These are phyloP conservation scores for Trametes pubescens DNA, from an alignment of 1,284 basidiomycete genomes.

Conservation along the genomic window DNA sequence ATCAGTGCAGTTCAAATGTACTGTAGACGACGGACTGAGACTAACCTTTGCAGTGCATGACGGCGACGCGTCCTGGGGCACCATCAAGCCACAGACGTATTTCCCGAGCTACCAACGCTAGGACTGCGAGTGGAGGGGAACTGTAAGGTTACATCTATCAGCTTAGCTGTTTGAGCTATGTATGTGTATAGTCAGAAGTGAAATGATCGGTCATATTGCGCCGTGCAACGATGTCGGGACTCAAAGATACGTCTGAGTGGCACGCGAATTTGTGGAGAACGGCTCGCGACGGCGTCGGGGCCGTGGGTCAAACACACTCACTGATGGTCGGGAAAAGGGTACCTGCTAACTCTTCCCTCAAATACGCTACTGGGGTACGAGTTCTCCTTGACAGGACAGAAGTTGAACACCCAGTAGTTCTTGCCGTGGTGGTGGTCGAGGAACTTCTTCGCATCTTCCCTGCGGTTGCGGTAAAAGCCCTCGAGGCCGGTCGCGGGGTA, in stretches of 20 bases:
- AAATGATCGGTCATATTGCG: not conserved
- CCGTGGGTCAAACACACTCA: slow-evolving; percentile 37
- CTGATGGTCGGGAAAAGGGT: slow-evolving; percentile 92
- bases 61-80: slow-evolving; percentile 75
- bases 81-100: slow-evolving; percentile 82
- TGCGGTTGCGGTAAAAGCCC: slow-evolving; percentile 82
- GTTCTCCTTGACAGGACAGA: slow-evolving; percentile 82
- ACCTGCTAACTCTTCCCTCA: slow-evolving; percentile 79
- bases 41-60: slow-evolving; percentile 89
- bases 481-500: slow-evolving; percentile 87
- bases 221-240: too few relatives aligned
- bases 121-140: slow-evolving; percentile 83
- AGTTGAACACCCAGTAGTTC: slow-evolving; percentile 89
- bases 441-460: slow-evolving; percentile 82
- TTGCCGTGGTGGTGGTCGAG: slow-evolving; percentile 77
- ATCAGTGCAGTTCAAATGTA: slow-evolving; percentile 2
- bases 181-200: not conserved
- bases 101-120: slow-evolving; percentile 81
- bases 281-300: not conserved
- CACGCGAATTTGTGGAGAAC: not conserved
- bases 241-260: too few relatives aligned
- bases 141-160: slow-evolving; percentile 45
- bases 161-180: not conserved
- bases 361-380: slow-evolving; percentile 70
- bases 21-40: not conserved